These are phyloP conservation scores for Amaranthus hypochondriacus DNA, from an alignment of 148 eudicot genomes.

Conservation along the genomic window DNA sequence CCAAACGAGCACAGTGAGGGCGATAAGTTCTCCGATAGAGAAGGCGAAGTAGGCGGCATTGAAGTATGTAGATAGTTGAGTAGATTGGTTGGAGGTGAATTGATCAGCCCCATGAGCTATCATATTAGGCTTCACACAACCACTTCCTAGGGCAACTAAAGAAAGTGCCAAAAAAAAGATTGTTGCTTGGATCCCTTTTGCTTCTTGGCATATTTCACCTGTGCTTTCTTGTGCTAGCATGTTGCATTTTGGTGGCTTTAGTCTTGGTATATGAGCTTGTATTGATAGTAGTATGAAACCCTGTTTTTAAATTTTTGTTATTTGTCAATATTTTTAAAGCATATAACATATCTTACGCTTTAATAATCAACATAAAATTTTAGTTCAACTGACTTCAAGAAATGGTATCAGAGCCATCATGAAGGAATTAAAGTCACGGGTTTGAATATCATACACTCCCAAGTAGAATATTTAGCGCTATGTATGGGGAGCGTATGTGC, in stretches of 20 bases:
- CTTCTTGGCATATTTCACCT: constrained; percentile 45
- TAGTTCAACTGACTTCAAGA: too few species aligned
- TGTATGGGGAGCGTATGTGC: too few species aligned
- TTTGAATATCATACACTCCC: too few species aligned
- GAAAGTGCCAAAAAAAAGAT: constrained; percentile 83
- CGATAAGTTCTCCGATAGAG: constrained; percentile 78
- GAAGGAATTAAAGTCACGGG: too few species aligned
- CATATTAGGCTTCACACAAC: constrained; percentile 97
- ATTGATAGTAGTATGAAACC: constrained; percentile 87
- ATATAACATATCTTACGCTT: not conserved
- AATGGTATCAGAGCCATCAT: too few species aligned
- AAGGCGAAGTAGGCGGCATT: constrained; percentile 94
- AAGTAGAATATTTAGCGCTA: too few species aligned
- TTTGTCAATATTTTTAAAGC: not conserved
- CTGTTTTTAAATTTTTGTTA: constrained; percentile 25
- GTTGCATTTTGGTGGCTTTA: constrained; percentile 86
- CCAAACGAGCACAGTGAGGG: constrained; percentile 85
- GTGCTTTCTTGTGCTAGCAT: constrained; percentile 28
- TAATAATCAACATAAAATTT: too few species aligned
- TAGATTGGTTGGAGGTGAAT: constrained; percentile 57
- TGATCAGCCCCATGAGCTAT: constrained; percentile 97
- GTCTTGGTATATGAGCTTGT: constrained; percentile 91
- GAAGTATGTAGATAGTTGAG: constrained; percentile 82
- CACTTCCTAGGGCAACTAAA: constrained; percentile 93
- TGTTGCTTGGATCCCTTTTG: constrained; percentile 62